Percentiles rank a stretch among this genome's conserved stretches.
Conservation (phyloP, 225 moss, liverwort and hornwort species). For the Physcomitrellopsis africana region DNA sequence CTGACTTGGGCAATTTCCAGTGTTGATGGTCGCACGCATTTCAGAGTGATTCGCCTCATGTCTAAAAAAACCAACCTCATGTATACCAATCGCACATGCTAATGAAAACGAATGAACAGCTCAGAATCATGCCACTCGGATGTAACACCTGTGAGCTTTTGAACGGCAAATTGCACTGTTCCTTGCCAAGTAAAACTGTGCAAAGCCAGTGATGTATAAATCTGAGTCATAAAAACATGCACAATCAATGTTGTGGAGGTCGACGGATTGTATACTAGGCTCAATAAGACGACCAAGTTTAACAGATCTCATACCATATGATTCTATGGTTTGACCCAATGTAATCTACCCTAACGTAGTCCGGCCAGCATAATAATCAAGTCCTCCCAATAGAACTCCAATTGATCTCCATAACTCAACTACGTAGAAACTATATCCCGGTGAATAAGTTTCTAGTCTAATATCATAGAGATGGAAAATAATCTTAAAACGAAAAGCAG, state of each 20-base stretch:
- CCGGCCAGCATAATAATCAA: not conserved
- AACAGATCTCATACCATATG: slow-evolving; percentile 4
- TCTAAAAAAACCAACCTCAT: too few relatives aligned
- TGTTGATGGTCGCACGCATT: too few relatives aligned
- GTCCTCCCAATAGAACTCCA: slow-evolving; percentile 19
- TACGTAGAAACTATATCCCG: not conserved
- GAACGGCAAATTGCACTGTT: too few relatives aligned
- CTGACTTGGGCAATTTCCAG: too few relatives aligned
- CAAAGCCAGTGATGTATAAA: slow-evolving; percentile 15
- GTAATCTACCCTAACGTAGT: slow-evolving; percentile 25
- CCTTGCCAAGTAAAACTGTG: not conserved
- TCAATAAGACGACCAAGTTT: slow-evolving; percentile 12
- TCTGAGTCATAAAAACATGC: slow-evolving; percentile 28
- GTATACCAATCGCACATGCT: too few relatives aligned
- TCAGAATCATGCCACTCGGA: too few relatives aligned
- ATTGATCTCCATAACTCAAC: slow-evolving; percentile 25
- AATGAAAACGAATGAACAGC: too few relatives aligned
- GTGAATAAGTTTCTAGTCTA: not conserved
- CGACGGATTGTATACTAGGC: slow-evolving; percentile 33
- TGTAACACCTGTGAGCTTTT: too few relatives aligned
- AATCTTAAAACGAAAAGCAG: not conserved
- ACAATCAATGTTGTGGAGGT: slow-evolving; percentile 38
- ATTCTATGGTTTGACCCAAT: slow-evolving; percentile 24
- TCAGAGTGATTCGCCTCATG: too few relatives aligned
- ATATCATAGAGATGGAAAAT: slow-evolving; percentile 14